Evolutionary conservation across 768 basidiomycete genomes (phyloP).

Genomic region (Arthromyces matolae): DNA sequence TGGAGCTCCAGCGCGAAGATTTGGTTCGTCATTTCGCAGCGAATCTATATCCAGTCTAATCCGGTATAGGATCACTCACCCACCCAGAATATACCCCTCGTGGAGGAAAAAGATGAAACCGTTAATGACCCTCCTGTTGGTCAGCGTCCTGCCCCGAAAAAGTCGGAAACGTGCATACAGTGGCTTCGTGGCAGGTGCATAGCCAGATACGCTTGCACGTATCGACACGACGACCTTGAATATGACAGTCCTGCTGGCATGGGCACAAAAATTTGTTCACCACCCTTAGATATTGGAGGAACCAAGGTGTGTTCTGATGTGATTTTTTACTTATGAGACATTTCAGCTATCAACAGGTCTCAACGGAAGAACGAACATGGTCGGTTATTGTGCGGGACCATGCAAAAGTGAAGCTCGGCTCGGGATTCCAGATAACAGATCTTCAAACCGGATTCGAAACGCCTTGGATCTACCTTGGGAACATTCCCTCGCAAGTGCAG

Average conservation of each 20-base stretch:
- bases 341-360: background rate
- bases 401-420: slow-evolving; percentile 50
- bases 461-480: slow-evolving; percentile 51
- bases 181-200: slow-evolving; percentile 28
- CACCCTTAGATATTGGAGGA: background rate
- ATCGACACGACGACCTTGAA: slow-evolving; percentile 30
- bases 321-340: background rate
- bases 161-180: slow-evolving; percentile 19
- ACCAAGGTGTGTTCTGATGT: background rate
- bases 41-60: background rate
- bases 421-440: slow-evolving; percentile 57
- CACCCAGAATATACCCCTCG: too few relatives aligned
- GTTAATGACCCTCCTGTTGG: slow-evolving; percentile 16
- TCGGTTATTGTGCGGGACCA: slow-evolving; percentile 46
- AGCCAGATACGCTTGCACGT: slow-evolving; percentile 24
- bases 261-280: background rate
- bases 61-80: too few relatives aligned
- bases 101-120: too few relatives aligned
- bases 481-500: slow-evolving; percentile 39
- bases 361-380: slow-evolving; percentile 12
- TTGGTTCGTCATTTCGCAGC: slow-evolving; percentile 9
- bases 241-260: slow-evolving; percentile 25
- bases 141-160: slow-evolving; percentile 14
- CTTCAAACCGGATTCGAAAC: slow-evolving; percentile 70
- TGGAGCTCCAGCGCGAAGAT: slow-evolving; percentile 22